Conservation (phyloP, 1,284 basidiomycete genomes). For the Vanrija humicola region DNA sequence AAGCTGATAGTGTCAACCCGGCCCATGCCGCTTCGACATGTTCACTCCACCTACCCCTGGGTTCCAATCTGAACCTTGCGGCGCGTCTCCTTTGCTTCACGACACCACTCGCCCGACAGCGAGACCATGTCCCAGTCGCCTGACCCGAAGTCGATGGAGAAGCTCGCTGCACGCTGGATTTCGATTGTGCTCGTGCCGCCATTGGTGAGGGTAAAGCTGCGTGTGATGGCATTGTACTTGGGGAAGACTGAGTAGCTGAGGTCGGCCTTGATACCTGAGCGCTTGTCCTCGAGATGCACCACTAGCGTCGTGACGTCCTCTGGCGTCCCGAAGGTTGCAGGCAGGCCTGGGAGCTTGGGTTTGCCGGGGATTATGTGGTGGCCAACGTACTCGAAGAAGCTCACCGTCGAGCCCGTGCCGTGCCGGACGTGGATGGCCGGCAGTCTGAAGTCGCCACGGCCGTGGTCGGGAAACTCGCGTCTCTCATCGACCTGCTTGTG, state of each 20-base stretch:
- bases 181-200: slow-evolving; percentile 8
- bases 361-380: slow-evolving; percentile 20
- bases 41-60: slow-evolving; percentile 10
- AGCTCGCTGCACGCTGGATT: slow-evolving; percentile 20
- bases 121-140: slow-evolving; percentile 22
- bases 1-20: slow-evolving; percentile 12
- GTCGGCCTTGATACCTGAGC: slow-evolving; percentile 6
- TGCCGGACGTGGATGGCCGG: slow-evolving; percentile 23
- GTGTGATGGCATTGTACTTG: slow-evolving; percentile 10
- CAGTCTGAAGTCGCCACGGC: slow-evolving; percentile 25
- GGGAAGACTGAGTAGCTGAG: slow-evolving; percentile 26
- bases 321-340: slow-evolving; percentile 17
- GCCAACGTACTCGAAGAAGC: slow-evolving; percentile 13
- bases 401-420: slow-evolving; percentile 10
- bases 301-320: slow-evolving; percentile 16
- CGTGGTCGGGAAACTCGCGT: slow-evolving; percentile 25
- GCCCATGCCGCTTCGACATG: slow-evolving; percentile 1
- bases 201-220: slow-evolving; percentile 17
- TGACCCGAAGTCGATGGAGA: slow-evolving; percentile 16
- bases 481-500: neutral
- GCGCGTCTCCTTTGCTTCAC: slow-evolving; percentile 17
- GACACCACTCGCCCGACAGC: slow-evolving; percentile 25
- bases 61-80: slow-evolving; percentile 11
- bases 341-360: slow-evolving; percentile 15
- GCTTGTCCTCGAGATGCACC: slow-evolving; percentile 17